These are phyloP conservation scores for Calonectria pteridis DNA, from an alignment of 2,329 filamentous ascomycete species.

Conservation along the genomic window DNA sequence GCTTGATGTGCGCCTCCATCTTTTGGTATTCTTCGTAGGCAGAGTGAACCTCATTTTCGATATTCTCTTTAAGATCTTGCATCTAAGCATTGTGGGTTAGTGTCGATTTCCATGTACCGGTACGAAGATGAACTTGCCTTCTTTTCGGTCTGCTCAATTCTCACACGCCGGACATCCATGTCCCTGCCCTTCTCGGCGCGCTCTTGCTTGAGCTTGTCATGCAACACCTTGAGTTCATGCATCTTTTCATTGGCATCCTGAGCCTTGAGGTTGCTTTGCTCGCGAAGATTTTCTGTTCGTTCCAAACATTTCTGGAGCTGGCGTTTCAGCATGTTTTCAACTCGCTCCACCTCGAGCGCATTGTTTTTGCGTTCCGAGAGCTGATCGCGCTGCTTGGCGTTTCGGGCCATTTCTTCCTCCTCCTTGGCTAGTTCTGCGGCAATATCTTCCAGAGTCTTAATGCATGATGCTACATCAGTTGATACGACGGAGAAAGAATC, in stretches of 20 bases:
- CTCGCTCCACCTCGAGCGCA: conserved; percentile 90
- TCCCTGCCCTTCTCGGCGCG: conserved; percentile 88
- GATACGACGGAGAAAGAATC: conserved; percentile 90
- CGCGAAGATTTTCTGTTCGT: conserved; percentile 85
- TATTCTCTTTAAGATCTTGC: conserved; percentile 96
- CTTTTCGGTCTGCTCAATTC: conserved; percentile 98
- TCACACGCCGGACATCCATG: conserved; percentile 90
- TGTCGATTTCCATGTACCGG: conserved; percentile 30
- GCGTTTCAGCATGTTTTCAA: conserved; percentile 84
- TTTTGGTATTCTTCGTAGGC: conserved; percentile 96
- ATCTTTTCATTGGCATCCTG: conserved; percentile 86
- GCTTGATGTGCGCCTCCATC: conserved; percentile 95
- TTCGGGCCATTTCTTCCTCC: conserved; percentile 87
- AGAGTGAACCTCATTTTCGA: conserved; percentile 91
- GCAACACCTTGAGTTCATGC: conserved; percentile 86
- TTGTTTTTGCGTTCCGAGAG: conserved; percentile 90
- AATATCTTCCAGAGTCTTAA: conserved; percentile 91
- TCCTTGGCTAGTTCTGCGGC: conserved; percentile 87
- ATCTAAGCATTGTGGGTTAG: conserved; percentile 73
- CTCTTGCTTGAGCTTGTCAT: conserved; percentile 86
- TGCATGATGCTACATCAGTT: conserved; percentile 87
- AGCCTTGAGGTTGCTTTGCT: conserved; percentile 85
- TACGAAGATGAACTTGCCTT: conserved; percentile 71
- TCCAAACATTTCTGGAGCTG: conserved; percentile 90
- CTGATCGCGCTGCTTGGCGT: conserved; percentile 85